These are phyloP conservation scores for Pistacia integerrima DNA, from an alignment of 345 rosid genomes.

Conservation along the genomic window DNA sequence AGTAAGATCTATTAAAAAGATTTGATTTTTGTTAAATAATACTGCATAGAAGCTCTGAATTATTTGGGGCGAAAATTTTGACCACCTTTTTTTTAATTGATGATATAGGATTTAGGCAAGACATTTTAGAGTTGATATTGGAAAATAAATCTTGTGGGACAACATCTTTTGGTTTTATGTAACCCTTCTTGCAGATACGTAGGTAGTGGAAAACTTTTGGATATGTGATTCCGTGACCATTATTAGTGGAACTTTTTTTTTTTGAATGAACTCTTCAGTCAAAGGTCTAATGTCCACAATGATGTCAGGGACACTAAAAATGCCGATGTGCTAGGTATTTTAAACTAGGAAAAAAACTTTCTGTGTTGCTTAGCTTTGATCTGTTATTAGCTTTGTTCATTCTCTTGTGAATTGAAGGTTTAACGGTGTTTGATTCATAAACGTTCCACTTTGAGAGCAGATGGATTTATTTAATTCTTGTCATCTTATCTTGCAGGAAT, in stretches of 20 bases:
- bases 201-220: background rate
- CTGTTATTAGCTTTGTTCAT: background rate
- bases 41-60: background rate
- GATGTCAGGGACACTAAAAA: background rate
- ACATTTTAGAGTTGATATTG: background rate
- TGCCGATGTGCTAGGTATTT: background rate
- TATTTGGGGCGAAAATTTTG: background rate
- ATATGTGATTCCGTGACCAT: background rate
- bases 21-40: background rate
- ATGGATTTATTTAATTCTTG: slow-evolving; percentile 15
- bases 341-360: background rate
- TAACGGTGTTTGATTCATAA: background rate
- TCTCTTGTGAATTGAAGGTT: no score
- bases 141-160: background rate
- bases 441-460: background rate
- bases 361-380: background rate
- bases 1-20: background rate
- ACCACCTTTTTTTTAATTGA: no score
- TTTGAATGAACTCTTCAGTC: background rate
- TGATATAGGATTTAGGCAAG: background rate
- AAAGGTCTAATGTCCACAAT: background rate
- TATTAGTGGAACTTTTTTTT: no score
- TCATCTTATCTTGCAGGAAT: slow-evolving; percentile 58
- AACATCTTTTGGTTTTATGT: background rate
- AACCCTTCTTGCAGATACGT: background rate